A percentile compares a stretch with the other conserved stretches of the same genome.
Evolutionary conservation across 2,329 filamentous ascomycete genomes (phyloP).

Genomic region (Colletotrichum neosansevieriae): DNA sequence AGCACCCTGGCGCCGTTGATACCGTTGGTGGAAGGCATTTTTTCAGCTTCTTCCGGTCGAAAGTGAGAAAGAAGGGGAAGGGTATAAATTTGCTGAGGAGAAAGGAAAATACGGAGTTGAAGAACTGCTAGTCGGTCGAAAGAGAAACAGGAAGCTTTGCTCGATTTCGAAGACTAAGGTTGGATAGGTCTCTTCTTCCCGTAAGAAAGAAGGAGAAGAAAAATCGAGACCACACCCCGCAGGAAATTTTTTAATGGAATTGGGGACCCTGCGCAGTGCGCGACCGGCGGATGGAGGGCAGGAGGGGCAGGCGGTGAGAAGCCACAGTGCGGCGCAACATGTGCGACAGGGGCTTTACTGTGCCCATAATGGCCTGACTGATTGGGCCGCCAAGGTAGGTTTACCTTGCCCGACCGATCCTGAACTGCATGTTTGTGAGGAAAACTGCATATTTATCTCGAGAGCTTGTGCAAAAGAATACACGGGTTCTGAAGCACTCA

Average conservation of each 20-base stretch:
- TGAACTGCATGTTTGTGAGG: no score
- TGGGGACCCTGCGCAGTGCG: slow-evolving; percentile 34
- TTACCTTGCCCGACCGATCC: no score
- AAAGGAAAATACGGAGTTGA: slow-evolving; percentile 48
- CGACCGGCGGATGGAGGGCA: slow-evolving; percentile 34
- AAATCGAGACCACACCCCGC: slow-evolving; percentile 45
- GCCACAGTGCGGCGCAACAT: slow-evolving; percentile 27
- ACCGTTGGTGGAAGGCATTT: slow-evolving; percentile 68
- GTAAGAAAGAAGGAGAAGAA: slow-evolving; percentile 61
- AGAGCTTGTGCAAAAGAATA: no score
- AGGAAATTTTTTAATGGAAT: slow-evolving; percentile 55
- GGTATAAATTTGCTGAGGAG: slow-evolving; percentile 43
- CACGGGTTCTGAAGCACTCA: no score
- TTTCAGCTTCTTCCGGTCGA: slow-evolving; percentile 40
- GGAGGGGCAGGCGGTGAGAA: slow-evolving; percentile 35
- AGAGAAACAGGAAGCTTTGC: slow-evolving; percentile 46
- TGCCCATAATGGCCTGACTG: slow-evolving; percentile 17
- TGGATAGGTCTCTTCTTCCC: slow-evolving; percentile 62
- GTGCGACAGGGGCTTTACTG: not conserved
- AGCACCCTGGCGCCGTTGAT: slow-evolving; percentile 70
- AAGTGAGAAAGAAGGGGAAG: slow-evolving; percentile 45
- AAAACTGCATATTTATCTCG: not conserved
- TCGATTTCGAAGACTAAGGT: slow-evolving; percentile 47
- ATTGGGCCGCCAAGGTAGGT: not conserved
- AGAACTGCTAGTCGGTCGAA: slow-evolving; percentile 47